Evolutionary conservation across 768 basidiomycete species (phyloP).

Genomic region (Suillus weaverae): DNA sequence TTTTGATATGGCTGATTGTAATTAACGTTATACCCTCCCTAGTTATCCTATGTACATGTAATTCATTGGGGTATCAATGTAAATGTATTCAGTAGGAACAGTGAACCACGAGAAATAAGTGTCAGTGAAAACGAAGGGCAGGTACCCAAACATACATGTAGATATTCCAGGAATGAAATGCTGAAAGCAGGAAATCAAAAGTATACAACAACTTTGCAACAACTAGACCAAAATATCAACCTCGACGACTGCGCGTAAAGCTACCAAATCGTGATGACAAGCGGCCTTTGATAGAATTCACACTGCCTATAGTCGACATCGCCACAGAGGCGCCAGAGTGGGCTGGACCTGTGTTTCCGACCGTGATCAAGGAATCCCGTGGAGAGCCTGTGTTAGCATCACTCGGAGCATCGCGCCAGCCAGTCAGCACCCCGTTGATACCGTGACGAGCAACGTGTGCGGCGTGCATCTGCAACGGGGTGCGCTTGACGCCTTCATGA

Average conservation of each 20-base stretch:
- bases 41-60: slow-evolving; percentile 15
- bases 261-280: slow-evolving; percentile 73
- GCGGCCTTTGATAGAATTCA: slow-evolving; percentile 68
- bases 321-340: slow-evolving; percentile 59
- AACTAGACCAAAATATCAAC: slow-evolving; percentile 18
- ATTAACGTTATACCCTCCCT: slow-evolving; percentile 10
- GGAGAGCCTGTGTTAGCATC: slow-evolving; percentile 54
- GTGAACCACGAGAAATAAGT: not conserved
- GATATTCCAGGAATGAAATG: not conserved
- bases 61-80: slow-evolving; percentile 19
- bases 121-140: not conserved
- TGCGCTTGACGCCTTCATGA: slow-evolving; percentile 48
- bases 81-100: slow-evolving; percentile 6
- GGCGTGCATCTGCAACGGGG: slow-evolving; percentile 76
- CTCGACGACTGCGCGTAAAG: slow-evolving; percentile 51
- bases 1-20: slow-evolving; percentile 12
- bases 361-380: slow-evolving; percentile 75
- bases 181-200: slow-evolving; percentile 15
- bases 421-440: slow-evolving; percentile 78
- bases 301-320: slow-evolving; percentile 63
- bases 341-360: slow-evolving; percentile 46
- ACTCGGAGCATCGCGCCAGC: slow-evolving; percentile 58
- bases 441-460: slow-evolving; percentile 83
- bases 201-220: slow-evolving; percentile 11
- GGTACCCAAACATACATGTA: not conserved